phyloP scores from a whole-genome alignment of 805 yeast species.

The Maudiozyma turicensis region DNA sequence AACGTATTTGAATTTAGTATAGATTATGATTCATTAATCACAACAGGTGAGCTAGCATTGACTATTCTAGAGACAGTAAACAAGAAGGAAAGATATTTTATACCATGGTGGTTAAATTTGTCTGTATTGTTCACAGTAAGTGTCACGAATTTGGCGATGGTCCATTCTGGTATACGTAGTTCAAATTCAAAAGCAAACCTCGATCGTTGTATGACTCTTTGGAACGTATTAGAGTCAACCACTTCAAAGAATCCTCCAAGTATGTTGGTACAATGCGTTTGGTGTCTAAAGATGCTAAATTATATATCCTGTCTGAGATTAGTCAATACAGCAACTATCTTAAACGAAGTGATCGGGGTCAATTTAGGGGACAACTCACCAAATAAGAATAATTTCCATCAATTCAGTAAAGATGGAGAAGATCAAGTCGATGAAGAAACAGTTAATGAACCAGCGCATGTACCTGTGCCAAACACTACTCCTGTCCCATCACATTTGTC shows the following conservation, averaged over 20 bases:
- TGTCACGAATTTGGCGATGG: constrained; percentile 32
- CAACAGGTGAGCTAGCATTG: constrained; percentile 11
- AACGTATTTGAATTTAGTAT: constrained; percentile 5
- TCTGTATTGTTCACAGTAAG: constrained; percentile 38
- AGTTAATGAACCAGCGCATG: not conserved
- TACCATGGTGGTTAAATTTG: constrained; percentile 48
- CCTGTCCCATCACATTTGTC: not conserved
- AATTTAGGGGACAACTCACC: constrained; percentile 46
- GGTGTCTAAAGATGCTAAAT: constrained; percentile 50
- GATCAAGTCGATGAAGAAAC: constrained; percentile 4
- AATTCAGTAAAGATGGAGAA: constrained; percentile 35
- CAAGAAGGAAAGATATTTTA: constrained; percentile 22
- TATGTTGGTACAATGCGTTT: constrained; percentile 53
- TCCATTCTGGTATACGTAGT: constrained; percentile 34
- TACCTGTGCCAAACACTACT: not conserved
- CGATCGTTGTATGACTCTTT: constrained; percentile 11
- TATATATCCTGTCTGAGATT: constrained; percentile 40
- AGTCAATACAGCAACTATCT: constrained; percentile 31
- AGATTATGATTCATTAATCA: constrained; percentile 7
- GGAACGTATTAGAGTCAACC: constrained; percentile 20
- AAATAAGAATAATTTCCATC: constrained; percentile 38
- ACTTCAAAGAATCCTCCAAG: constrained; percentile 28
- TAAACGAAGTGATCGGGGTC: constrained; percentile 35
- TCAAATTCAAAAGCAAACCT: constrained; percentile 6
- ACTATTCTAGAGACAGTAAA: constrained; percentile 26